Percentiles rank a stretch among this genome's conserved stretches.
Evolutionary conservation across 1,139 yeast species (phyloP).

Genomic region (Hyphopichia buzzinii): DNA sequence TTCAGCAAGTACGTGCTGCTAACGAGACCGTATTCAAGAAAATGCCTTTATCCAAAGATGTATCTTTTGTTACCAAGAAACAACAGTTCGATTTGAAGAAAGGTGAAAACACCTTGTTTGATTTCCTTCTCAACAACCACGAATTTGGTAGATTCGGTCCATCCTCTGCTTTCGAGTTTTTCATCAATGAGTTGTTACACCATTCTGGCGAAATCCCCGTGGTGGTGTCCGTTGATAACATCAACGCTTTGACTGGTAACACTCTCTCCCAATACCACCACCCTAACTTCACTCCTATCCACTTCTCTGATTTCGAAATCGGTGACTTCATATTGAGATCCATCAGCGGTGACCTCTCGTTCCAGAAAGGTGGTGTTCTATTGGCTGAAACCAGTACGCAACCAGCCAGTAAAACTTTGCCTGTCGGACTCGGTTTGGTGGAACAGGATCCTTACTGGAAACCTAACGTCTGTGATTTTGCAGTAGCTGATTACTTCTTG

Average conservation of each 20-base stretch:
- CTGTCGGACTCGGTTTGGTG: conserved; percentile 56
- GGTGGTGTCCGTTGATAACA: conserved; percentile 69
- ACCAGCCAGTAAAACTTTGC: conserved; percentile 43
- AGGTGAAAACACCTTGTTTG: conserved; percentile 43
- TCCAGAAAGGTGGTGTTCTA: conserved; percentile 61
- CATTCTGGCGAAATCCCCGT: conserved; percentile 54
- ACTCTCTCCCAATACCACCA: conserved; percentile 63
- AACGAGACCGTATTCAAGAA: conserved; percentile 52
- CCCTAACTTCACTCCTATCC: conserved; percentile 55
- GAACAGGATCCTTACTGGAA: conserved; percentile 60
- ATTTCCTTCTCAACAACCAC: conserved; percentile 33
- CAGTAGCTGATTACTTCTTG: conserved; percentile 49
- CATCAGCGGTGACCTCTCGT: conserved; percentile 53
- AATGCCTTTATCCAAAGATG: conserved; percentile 48
- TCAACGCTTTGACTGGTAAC: conserved; percentile 60
- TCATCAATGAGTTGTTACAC: conserved; percentile 53
- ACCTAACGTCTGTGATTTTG: conserved; percentile 50
- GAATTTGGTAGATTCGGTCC: conserved; percentile 41
- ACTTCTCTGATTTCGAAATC: conserved; percentile 63
- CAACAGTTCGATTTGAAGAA: conserved; percentile 36
- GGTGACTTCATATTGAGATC: conserved; percentile 58
- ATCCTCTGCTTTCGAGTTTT: conserved; percentile 45
- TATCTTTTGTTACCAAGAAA: conserved; percentile 32
- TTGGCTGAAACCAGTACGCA: conserved; percentile 52
- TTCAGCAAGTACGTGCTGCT: conserved; percentile 55